Evolutionary conservation across 129 eudicot species (phyloP), one percentile per base, ranked within the genome.

Genomic region (Rutidosis leptorrhynchoides): DNA sequence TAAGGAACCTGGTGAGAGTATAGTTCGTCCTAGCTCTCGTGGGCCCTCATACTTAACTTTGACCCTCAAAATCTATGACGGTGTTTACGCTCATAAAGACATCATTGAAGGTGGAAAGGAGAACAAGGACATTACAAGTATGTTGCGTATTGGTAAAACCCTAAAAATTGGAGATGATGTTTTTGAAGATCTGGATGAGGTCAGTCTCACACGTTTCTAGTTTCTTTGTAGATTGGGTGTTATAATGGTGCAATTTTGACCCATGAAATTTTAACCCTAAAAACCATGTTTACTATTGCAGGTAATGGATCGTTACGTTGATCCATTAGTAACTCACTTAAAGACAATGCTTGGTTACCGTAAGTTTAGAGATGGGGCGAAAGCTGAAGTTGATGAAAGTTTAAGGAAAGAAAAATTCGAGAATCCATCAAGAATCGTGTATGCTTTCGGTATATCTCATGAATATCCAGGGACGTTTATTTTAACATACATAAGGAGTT

Each of bases 151-250:
- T 11, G 97, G 97, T 8, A 94, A 94, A 76, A 86, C 86, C 3
- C 70, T 94, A 25, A 89, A 89, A 81, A 84, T 94, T 17, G 95
- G 95, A 37, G 95, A 94, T 15, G 97, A 94, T 55, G 82, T 88
- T 10, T 94, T 89, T 72, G 99, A 94, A 81, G 99, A 94, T 79
- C 82, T 94, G 29, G 99, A 94, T 23, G 97, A 94, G 96, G 99
- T 83, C 45, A 75, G 79, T 75, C 46, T 65, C 20, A 1, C 30
- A 24, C 0, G 14, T 24, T 51, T 30, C 6, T 11, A 58, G 37
- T 52, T 23, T 11, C 10, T 12, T 69, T 58, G 28, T 17, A 14
- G 42, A 26, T 17, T 24, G 25, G 22, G 4, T 25, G 51, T 16
- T 14, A 21, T 55, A 25, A 48, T 10, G 3, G 10, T 7, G 24